phyloP scores from a whole-genome alignment of 495 filamentous ascomycete genomes.

The Acidiella bohemica region DNA sequence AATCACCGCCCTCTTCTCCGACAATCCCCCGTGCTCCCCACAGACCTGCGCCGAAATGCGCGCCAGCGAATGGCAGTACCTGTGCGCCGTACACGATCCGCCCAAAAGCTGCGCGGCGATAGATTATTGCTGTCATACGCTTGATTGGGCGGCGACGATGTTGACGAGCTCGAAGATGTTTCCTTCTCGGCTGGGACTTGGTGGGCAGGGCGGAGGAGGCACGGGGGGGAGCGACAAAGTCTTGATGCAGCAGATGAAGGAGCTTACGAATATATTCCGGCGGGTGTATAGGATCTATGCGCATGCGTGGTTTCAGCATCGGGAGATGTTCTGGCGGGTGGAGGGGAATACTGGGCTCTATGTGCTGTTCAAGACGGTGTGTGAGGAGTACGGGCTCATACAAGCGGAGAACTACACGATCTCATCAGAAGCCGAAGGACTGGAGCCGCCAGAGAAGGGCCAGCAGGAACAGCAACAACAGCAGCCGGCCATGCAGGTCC shows the following conservation, averaged over 20 bases:
- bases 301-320: conserved; percentile 96
- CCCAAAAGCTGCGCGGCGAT: conserved; percentile 95
- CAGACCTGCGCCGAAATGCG: conserved; percentile 94
- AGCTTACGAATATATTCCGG: conserved; percentile 86
- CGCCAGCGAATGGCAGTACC: conserved; percentile 95
- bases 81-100: conserved; percentile 91
- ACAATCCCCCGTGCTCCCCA: conserved; percentile 72
- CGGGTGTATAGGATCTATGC: conserved; percentile 93
- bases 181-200: conserved; percentile 69
- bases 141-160: conserved; percentile 89
- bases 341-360: conserved; percentile 79
- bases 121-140: conserved; percentile 95
- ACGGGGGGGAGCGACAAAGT: conserved; percentile 5
- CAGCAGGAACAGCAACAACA: conserved; percentile 30
- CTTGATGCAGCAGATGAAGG: conserved; percentile 50
- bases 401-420: conserved; percentile 92
- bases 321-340: conserved; percentile 90
- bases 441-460: conserved; percentile 25
- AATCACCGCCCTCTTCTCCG: conserved; percentile 81
- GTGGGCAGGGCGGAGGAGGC: conserved; percentile 34
- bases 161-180: conserved; percentile 85
- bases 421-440: conserved; percentile 79
- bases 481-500: conserved; percentile 6
- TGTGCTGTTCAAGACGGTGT: conserved; percentile 91
- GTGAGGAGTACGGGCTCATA: conserved; percentile 76